phyloP scores from a whole-genome alignment of 2,329 filamentous ascomycete species.

The Zymoseptoria passerinii region DNA sequence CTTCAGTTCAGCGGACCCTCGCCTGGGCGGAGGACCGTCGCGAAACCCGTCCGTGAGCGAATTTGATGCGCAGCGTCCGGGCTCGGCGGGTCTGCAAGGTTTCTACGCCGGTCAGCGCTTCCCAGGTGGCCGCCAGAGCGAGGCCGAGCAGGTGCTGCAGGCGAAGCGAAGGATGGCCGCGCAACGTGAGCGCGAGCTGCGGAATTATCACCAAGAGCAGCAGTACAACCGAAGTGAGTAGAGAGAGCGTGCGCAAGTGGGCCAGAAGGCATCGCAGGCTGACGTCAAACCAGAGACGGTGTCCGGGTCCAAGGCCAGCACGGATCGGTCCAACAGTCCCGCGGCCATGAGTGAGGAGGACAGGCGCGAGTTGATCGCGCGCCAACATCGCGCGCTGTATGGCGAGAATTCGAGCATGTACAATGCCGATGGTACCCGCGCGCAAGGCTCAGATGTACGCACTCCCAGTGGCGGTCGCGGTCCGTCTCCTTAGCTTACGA shows the following conservation, averaged over 20 bases:
- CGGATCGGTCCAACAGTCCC: constrained; percentile 73
- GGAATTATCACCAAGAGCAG: constrained; percentile 99
- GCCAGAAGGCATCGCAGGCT: not conserved
- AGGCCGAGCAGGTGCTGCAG: constrained; percentile 98
- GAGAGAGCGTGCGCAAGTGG: not conserved
- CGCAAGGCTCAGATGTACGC: constrained; percentile 58
- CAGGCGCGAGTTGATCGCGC: constrained; percentile 88
- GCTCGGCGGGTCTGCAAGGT: constrained; percentile 73
- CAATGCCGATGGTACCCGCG: constrained; percentile 62
- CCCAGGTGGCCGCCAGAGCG: constrained; percentile 73
- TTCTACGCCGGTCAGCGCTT: constrained; percentile 93
- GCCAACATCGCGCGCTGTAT: constrained; percentile 90
- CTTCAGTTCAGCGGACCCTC: constrained; percentile 47
- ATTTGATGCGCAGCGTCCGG: constrained; percentile 67
- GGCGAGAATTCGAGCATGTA: constrained; percentile 63
- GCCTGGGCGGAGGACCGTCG: constrained; percentile 55
- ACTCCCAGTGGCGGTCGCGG: constrained; percentile 59
- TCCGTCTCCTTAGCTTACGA: constrained; percentile 76
- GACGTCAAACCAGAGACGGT: constrained; percentile 50
- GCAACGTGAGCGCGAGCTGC: constrained; percentile 96
- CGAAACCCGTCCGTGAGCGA: constrained; percentile 78
- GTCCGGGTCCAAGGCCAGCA: constrained; percentile 60
- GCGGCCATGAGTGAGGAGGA: constrained; percentile 89
- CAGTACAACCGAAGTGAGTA: constrained; percentile 96
- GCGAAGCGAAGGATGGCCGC: constrained; percentile 98